phyloP scores from a whole-genome alignment of 768 basidiomycete species.

The Leccinum subgranulosum region DNA sequence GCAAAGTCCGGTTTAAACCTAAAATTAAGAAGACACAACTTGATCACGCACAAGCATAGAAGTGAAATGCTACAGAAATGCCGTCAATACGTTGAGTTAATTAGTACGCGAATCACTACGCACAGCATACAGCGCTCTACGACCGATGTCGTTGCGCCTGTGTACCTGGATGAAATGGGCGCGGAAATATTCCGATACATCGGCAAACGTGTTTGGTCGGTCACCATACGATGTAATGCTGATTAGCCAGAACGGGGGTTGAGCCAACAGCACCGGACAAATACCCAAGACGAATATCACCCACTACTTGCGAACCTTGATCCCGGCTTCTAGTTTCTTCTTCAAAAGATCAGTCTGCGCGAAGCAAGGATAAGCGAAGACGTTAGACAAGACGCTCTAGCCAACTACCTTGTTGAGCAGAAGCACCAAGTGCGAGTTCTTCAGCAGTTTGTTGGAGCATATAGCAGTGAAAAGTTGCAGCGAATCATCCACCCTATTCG shows the following conservation, averaged over 20 bases:
- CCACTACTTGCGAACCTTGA: constrained; percentile 73
- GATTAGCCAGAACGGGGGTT: background rate
- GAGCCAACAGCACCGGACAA: background rate
- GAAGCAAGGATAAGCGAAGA: constrained; percentile 7
- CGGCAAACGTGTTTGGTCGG: constrained; percentile 66
- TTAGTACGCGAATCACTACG: constrained; percentile 29
- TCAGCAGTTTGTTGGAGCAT: constrained; percentile 72
- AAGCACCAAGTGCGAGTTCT: constrained; percentile 68
- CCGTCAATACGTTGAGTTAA: constrained; percentile 8
- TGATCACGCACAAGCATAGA: constrained; percentile 58
- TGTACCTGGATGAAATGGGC: constrained; percentile 81
- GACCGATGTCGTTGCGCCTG: constrained; percentile 56
- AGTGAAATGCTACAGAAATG: constrained; percentile 54
- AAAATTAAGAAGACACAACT: background rate
- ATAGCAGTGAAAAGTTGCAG: constrained; percentile 73
- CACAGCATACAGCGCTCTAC: constrained; percentile 63
- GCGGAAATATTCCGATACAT: constrained; percentile 76
- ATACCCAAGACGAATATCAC: constrained; percentile 29
- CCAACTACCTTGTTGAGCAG: constrained; percentile 70
- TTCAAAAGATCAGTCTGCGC: constrained; percentile 66
- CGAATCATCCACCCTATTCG: constrained; percentile 80
- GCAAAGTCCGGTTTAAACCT: background rate
- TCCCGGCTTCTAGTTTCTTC: constrained; percentile 65
- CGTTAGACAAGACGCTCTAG: constrained; percentile 2
- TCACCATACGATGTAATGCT: constrained; percentile 79